phyloP scores from a whole-genome alignment of 2,329 filamentous ascomycete species.

The Beauveria brongniartii region DNA sequence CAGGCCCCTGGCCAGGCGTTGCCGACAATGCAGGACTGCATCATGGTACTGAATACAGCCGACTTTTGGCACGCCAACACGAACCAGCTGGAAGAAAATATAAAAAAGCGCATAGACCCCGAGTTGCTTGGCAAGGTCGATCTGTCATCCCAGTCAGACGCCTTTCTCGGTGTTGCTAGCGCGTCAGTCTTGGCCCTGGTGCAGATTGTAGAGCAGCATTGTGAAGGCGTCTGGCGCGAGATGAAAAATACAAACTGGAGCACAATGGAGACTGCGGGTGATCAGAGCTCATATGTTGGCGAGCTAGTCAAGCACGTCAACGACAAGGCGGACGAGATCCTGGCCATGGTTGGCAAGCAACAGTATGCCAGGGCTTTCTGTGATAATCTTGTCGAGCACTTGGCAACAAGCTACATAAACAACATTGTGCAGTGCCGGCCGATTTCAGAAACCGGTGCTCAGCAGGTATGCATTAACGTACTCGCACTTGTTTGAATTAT shows the following conservation, averaged over 20 bases:
- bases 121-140: conserved; percentile 72
- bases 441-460: conserved; percentile 86
- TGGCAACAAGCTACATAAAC: conserved; percentile 69
- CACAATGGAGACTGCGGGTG: conserved; percentile 84
- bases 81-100: conserved; percentile 87
- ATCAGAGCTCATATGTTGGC: conserved; percentile 86
- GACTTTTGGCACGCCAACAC: conserved; percentile 96
- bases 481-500: too few species aligned
- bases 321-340: conserved; percentile 61
- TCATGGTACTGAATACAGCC: conserved; percentile 88
- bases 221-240: conserved; percentile 86
- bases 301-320: conserved; percentile 72
- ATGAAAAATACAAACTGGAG: conserved; percentile 97
- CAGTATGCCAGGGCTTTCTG: conserved; percentile 93
- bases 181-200: conserved; percentile 79
- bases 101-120: conserved; percentile 80
- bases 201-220: conserved; percentile 70
- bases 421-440: conserved; percentile 86
- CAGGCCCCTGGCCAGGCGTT: conserved; percentile 46
- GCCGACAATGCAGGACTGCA: conserved; percentile 61
- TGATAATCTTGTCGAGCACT: conserved; percentile 86
- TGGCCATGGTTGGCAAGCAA: conserved; percentile 74
- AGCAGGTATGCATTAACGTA: conserved; percentile 53
- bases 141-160: conserved; percentile 85
- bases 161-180: conserved; percentile 90